Evolutionary conservation across 2,329 filamentous ascomycete species (phyloP).

Genomic region (Aspergillus sclerotialis): DNA sequence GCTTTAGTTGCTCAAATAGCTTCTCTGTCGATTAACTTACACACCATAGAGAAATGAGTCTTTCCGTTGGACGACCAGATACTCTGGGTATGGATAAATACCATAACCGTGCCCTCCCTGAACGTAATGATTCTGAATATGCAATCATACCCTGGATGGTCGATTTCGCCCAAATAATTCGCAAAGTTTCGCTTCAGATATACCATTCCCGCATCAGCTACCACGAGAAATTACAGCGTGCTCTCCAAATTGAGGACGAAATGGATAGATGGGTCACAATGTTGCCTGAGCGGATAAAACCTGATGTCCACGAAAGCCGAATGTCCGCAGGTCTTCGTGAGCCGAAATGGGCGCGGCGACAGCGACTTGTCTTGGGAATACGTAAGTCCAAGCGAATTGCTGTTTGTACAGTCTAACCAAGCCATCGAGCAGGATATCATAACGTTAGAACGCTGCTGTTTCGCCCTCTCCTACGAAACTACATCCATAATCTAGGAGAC

Average conservation of each 20-base stretch:
- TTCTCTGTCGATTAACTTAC: not conserved
- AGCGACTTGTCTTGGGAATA: constrained; percentile 33
- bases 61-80: constrained; percentile 43
- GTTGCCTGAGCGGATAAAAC: constrained; percentile 25
- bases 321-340: constrained; percentile 24
- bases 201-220: constrained; percentile 30
- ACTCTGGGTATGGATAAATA: constrained; percentile 44
- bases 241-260: constrained; percentile 29
- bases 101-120: constrained; percentile 39
- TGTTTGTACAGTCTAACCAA: not conserved
- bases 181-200: constrained; percentile 33
- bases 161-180: constrained; percentile 34
- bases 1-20: not conserved
- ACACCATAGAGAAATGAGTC: constrained; percentile 38
- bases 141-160: constrained; percentile 37
- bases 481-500: constrained; percentile 20
- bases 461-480: constrained; percentile 28
- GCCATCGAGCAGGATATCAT: constrained; percentile 24
- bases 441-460: constrained; percentile 37
- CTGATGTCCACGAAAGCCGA: constrained; percentile 17
- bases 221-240: constrained; percentile 28
- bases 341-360: constrained; percentile 31
- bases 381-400: constrained; percentile 18
- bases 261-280: constrained; percentile 30
- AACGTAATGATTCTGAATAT: constrained; percentile 28